Evolutionary conservation across 2,329 filamentous ascomycete genomes (phyloP).

Genomic region (Bipolaris sorokiniana): DNA sequence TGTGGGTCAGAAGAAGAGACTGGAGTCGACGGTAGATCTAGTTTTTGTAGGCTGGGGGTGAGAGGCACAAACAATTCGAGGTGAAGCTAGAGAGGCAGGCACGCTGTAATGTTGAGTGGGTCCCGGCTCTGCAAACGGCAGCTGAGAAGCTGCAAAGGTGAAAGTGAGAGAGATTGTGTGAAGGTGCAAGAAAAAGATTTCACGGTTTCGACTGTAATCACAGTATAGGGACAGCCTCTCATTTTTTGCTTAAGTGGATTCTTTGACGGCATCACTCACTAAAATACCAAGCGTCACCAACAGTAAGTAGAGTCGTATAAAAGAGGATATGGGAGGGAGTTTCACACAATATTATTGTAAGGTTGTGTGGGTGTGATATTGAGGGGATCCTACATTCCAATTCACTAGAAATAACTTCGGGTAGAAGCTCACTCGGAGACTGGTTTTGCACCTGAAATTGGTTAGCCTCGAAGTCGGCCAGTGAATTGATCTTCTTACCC

Average conservation of each 20-base stretch:
- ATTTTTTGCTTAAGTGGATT: too few relatives aligned
- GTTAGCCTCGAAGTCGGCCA: conserved; percentile 8
- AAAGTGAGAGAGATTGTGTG: background rate
- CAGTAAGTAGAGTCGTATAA: too few relatives aligned
- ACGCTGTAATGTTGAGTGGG: background rate
- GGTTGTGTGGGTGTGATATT: too few relatives aligned
- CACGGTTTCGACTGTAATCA: too few relatives aligned
- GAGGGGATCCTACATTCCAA: background rate
- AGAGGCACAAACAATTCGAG: background rate
- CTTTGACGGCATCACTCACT: too few relatives aligned
- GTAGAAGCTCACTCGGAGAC: conserved; percentile 24
- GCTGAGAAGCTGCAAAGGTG: background rate
- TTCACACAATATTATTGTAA: too few relatives aligned
- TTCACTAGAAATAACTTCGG: background rate
- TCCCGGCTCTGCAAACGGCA: background rate
- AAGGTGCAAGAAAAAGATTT: too few relatives aligned
- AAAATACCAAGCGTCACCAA: too few relatives aligned
- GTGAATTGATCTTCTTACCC: conserved; percentile 48
- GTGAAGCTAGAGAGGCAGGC: background rate
- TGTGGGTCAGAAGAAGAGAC: background rate
- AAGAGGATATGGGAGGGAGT: too few relatives aligned
- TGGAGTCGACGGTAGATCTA: background rate
- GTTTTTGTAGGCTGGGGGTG: background rate
- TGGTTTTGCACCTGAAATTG: conserved; percentile 36
- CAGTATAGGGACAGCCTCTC: too few relatives aligned